Percentiles rank a stretch among this genome's conserved stretches.
phyloP scores from a whole-genome alignment of 1,139 yeast species.

The Yamadazyma dendronema region DNA sequence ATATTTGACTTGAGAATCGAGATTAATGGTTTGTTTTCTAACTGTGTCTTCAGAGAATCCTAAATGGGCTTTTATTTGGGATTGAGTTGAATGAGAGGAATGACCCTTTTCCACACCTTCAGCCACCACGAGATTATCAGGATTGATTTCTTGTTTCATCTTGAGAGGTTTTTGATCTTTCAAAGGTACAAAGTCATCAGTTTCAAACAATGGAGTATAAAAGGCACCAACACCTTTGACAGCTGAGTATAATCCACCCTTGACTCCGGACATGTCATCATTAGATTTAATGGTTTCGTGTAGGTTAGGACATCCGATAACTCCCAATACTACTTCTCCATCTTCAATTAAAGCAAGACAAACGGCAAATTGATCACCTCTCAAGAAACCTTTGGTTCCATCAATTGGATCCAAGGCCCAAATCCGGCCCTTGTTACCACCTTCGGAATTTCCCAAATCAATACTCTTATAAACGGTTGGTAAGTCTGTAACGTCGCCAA shows the following conservation, averaged over 20 bases:
- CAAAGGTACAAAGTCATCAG: slow-evolving; percentile 35
- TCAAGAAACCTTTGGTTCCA: slow-evolving; percentile 93
- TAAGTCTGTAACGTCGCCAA: slow-evolving; percentile 45
- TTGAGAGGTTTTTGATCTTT: slow-evolving; percentile 33
- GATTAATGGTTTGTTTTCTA: slow-evolving; percentile 52
- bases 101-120: slow-evolving; percentile 98
- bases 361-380: slow-evolving; percentile 97
- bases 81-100: slow-evolving; percentile 88
- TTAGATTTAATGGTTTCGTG: slow-evolving; percentile 49
- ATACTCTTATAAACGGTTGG: slow-evolving; percentile 61
- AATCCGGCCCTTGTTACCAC: slow-evolving; percentile 76
- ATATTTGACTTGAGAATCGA: slow-evolving; percentile 96
- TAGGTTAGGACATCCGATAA: slow-evolving; percentile 94
- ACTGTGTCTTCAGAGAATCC: slow-evolving; percentile 48
- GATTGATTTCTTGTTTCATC: slow-evolving; percentile 43
- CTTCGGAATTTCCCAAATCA: slow-evolving; percentile 75
- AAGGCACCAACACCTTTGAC: slow-evolving; percentile 72
- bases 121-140: slow-evolving; percentile 63
- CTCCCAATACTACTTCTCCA: slow-evolving; percentile 83
- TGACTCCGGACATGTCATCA: slow-evolving; percentile 33
- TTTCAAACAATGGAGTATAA: slow-evolving; percentile 45
- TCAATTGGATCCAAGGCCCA: slow-evolving; percentile 99
- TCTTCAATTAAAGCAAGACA: slow-evolving; percentile 87
- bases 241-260: slow-evolving; percentile 78
- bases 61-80: slow-evolving; percentile 61